Evolutionary conservation across 2,329 filamentous ascomycete genomes (phyloP), one percentile per base, ranked within the genome.

Genomic region (Didymella arachidicola): DNA sequence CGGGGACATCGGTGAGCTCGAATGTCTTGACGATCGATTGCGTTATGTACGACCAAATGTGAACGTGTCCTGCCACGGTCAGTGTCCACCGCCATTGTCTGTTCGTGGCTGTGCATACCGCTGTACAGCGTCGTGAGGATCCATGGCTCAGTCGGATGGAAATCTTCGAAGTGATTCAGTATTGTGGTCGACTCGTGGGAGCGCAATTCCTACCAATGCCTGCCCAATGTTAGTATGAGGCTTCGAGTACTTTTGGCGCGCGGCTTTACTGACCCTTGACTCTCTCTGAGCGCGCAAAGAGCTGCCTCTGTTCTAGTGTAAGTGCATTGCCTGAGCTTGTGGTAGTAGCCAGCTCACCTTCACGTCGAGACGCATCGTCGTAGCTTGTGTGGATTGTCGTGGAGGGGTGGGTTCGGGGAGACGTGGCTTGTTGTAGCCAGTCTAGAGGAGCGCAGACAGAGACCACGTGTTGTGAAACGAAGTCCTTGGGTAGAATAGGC

Each of bases 1-100:
- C 94, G 65, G 95, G 95, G 49, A 99, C 95, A 84, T 99, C 95
- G 76, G 94, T 97, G 67, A 98, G 88, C 82, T 99, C 95, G 79
- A 99, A 99, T 4, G 94, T 97, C 84, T 98, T 98, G 81, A 99
- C 92, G 64, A 98, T 93, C 64, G 93, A 90, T 80, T 88, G 61
- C 54, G 53, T 61, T 12, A 63, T 94, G 80, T 96, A 97, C 32
- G 94, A 97, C 93, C 95, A 98, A 77, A 99, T 98, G 83, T 98
- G 96, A 77, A 96, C 95, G 83, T 98, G 94, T 79, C 95, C 92
- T 93, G 61, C 34, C 30, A 51, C 59, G n/a, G 65, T 78, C 65
- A 78, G 74, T 64, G 44, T 42, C 53, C 46, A 25, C 53, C 38
- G 26, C 50, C 39, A 29, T 55, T 30, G 41, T 27, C 14, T 54